Evolutionary conservation across 2,329 filamentous ascomycete species (phyloP).

Genomic region (Calycina marina): DNA sequence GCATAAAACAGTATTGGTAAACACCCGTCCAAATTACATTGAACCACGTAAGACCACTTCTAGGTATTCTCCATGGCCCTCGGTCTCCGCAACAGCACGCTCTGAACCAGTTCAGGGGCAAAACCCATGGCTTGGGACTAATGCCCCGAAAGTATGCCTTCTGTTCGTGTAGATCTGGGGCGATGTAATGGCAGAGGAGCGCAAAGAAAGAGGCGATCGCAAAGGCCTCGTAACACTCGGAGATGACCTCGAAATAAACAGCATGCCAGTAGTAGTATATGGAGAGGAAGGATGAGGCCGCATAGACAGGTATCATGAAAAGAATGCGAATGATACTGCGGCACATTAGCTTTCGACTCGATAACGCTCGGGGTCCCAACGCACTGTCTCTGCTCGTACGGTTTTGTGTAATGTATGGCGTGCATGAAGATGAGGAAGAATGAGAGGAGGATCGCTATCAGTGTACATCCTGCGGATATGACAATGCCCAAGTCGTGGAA

Average conservation of each 20-base stretch:
- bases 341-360: constrained; percentile 4
- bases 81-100: constrained; percentile 55
- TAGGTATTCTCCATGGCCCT: constrained; percentile 58
- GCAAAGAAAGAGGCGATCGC: constrained; percentile 80
- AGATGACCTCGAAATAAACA: constrained; percentile 67
- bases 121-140: constrained; percentile 58
- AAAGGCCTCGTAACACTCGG: constrained; percentile 81
- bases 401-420: constrained; percentile 45
- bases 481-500: constrained; percentile 41
- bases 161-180: constrained; percentile 62
- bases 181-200: constrained; percentile 67
- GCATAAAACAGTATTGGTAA: constrained; percentile 76
- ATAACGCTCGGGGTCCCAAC: constrained; percentile 1
- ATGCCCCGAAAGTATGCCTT: constrained; percentile 68
- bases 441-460: constrained; percentile 37
- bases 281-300: constrained; percentile 57
- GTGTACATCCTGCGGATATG: constrained; percentile 32
- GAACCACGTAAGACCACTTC: constrained; percentile 78
- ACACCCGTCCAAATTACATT: constrained; percentile 73
- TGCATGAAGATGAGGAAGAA: constrained; percentile 44
- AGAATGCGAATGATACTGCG: constrained; percentile 71
- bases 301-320: constrained; percentile 76
- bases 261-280: constrained; percentile 62
- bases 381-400: constrained; percentile 43
- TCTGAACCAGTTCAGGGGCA: constrained; percentile 54